Percentiles rank a stretch among this genome's conserved stretches.
Conservation (phyloP, 106 monocot species). For the Apostasia shenzhenica region DNA sequence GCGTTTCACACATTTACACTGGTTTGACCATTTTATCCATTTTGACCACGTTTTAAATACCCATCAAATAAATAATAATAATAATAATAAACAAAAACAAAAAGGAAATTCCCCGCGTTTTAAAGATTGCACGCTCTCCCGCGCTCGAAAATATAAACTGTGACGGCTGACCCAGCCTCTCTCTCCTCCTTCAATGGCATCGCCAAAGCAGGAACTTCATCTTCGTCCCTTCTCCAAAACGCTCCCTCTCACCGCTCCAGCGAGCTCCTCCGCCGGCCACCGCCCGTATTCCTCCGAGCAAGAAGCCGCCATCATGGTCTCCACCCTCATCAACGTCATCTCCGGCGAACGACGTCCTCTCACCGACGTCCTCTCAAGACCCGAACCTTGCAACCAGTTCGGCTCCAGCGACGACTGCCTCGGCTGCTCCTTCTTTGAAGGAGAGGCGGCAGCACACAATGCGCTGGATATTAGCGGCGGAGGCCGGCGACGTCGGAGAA, state of each 20-base stretch:
- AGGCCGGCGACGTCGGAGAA: constrained; percentile 5
- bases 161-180: background rate
- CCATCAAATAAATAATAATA: background rate
- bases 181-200: background rate
- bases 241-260: background rate
- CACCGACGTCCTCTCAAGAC: background rate
- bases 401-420: constrained; percentile 22
- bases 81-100: background rate
- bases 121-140: background rate
- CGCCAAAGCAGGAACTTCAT: background rate
- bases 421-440: constrained; percentile 29
- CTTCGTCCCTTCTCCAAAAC: background rate
- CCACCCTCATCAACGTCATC: constrained; percentile 39
- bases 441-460: background rate
- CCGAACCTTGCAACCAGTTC: constrained; percentile 18
- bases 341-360: constrained; percentile 16
- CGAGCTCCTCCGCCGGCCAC: background rate
- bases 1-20: background rate
- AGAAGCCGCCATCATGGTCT: constrained; percentile 40
- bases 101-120: background rate
- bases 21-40: background rate
- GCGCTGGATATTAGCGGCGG: background rate
- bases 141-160: background rate
- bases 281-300: constrained; percentile 10
- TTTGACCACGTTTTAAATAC: background rate